These are phyloP conservation scores for Albugo candida DNA, from an alignment of 352 stramenopile genomes.

Conservation along the genomic window DNA sequence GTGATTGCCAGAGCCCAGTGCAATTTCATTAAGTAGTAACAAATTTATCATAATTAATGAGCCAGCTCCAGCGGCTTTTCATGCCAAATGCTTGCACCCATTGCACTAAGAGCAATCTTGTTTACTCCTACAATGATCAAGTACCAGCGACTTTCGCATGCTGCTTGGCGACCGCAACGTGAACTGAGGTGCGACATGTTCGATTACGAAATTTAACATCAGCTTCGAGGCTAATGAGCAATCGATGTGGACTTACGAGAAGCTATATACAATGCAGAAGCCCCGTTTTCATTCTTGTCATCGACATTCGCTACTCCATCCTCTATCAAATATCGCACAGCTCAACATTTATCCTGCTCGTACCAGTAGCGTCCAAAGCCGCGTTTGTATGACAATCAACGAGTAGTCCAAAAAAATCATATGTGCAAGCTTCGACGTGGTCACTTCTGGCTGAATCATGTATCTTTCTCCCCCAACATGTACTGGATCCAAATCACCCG, in stretches of 20 bases:
- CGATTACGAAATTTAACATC: conserved; percentile 41
- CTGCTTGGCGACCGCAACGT: conserved; percentile 41
- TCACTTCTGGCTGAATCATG: conserved; percentile 53
- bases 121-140: conserved; percentile 27
- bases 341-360: conserved; percentile 48
- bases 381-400: conserved; percentile 61
- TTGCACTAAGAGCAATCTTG: conserved; percentile 43
- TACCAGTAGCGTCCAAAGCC: conserved; percentile 52
- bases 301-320: conserved; percentile 32
- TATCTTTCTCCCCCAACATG: conserved; percentile 4
- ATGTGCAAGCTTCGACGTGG: conserved; percentile 26
- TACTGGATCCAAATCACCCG: too few species aligned
- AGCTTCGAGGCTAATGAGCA: conserved; percentile 23
- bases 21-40: conserved; percentile 27
- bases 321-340: conserved; percentile 21
- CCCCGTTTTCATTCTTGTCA: conserved; percentile 63
- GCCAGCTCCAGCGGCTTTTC: conserved; percentile 45
- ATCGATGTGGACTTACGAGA: conserved; percentile 22
- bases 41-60: conserved; percentile 35
- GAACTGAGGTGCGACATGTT: conserved; percentile 38
- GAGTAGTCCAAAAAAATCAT: conserved; percentile 34
- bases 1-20: conserved; percentile 21
- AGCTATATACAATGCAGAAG: conserved; percentile 51
- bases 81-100: conserved; percentile 67
- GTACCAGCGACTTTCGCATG: conserved; percentile 20